Base-by-base conservation (phyloP, 257 asterid species). In the Anisodus acutangulus region DNA sequence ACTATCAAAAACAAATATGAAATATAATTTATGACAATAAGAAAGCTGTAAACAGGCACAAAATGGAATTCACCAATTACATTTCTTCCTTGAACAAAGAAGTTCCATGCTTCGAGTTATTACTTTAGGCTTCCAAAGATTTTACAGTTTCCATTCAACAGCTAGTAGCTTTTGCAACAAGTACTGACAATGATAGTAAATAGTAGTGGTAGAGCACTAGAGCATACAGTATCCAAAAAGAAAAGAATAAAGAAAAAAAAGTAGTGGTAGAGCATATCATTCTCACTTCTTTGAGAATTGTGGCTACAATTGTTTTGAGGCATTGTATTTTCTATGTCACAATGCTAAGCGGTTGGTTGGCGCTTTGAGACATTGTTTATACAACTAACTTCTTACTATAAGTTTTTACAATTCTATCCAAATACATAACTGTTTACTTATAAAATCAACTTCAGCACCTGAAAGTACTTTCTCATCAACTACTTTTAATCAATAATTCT, bases 271-370 rank as follows among this genome's bases (percentile, higher is more conserved):
- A 47, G 58, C 8, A 19, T 72, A 72, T 72, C 41, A n/a, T 72
- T 45, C 59, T 72, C 59, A n/a, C 39, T 19, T n/a, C 59, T 47
- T 47, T 72, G 80, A 45, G 80, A 72, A 47, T 72, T 3, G 39
- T 72, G 39, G 39, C 41, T 72, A 45, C 80, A 72, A 45, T 72
- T 71, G 37, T 0, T 71, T 47, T 72, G 80, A 45, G 2, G 59
- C 80, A 45, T 45, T 12, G 3, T 71, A n/a, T 49, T 0, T 71
- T 1, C 39, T 72, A 3, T 19, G 39, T 19, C 39, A 45, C 39
- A 45, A 45, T 45, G 80, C 80, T 72, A 72, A 45, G 80, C 39
- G n/a, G 3, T 72, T 72, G n/a, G 59, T 72, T 72, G 59, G 80
- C 35, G 31, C 80, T n/a, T 72, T 72, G 80, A 11, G 59, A 72